phyloP scores from a whole-genome alignment of 371 early-diverging fungal species.

The Apophysomyces trapeziformis region DNA sequence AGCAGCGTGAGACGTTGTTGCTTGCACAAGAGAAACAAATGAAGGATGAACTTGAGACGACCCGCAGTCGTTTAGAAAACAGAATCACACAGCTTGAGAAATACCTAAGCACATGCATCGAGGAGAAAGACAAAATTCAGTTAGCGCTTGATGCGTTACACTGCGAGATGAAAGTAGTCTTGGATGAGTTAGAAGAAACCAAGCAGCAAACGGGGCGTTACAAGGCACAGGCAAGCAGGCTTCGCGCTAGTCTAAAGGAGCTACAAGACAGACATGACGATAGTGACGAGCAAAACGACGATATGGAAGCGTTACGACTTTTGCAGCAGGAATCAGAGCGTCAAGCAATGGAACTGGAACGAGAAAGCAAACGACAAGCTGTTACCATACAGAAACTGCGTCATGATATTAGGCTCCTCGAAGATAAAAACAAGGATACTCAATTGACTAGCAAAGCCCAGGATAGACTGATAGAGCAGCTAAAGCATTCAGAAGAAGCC shows the following conservation, averaged over 20 bases:
- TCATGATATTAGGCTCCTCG: slow-evolving; percentile 16
- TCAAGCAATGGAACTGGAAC: slow-evolving; percentile 30
- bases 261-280: slow-evolving; percentile 10
- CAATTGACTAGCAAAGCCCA: slow-evolving; percentile 16
- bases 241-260: slow-evolving; percentile 11
- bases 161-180: background rate
- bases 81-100: background rate
- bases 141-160: background rate
- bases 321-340: slow-evolving; percentile 29
- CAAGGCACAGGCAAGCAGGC: slow-evolving; percentile 17
- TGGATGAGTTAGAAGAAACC: slow-evolving; percentile 11
- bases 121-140: background rate
- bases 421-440: slow-evolving; percentile 14
- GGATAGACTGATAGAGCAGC: background rate
- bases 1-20: background rate
- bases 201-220: slow-evolving; percentile 11
- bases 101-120: background rate
- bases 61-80: background rate
- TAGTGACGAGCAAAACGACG: slow-evolving; percentile 15
- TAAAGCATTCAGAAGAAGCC: slow-evolving; percentile 12
- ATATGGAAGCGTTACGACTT: slow-evolving; percentile 18
- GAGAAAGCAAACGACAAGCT: slow-evolving; percentile 30
- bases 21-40: background rate
- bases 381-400: slow-evolving; percentile 20
- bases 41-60: background rate